phyloP scores from a whole-genome alignment of 306 rosid species.

The Rosa rugosa region DNA sequence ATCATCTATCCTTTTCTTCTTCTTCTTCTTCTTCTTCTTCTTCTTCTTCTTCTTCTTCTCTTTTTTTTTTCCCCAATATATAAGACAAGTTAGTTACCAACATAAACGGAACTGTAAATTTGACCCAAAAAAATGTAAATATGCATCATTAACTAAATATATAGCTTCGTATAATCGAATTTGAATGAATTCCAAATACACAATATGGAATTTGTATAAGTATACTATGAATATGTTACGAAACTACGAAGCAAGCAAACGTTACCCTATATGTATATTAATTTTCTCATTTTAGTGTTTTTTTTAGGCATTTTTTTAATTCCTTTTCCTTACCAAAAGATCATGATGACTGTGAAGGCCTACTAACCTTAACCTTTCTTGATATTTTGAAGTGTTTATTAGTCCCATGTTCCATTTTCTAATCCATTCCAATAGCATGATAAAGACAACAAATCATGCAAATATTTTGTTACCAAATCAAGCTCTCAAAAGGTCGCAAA shows the following conservation, averaged over 20 bases:
- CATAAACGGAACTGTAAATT: background rate
- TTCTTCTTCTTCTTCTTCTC: too few species aligned
- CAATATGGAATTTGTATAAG: background rate
- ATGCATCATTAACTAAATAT: background rate
- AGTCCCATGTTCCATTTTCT: background rate
- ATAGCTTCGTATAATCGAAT: background rate
- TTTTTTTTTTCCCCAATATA: background rate
- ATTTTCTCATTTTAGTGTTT: background rate
- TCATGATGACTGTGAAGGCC: background rate
- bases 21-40: too few species aligned
- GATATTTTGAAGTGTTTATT: background rate
- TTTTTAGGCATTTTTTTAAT: background rate
- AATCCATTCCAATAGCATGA: background rate
- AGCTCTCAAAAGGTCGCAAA: background rate
- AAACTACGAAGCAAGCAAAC: too few species aligned
- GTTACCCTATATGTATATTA: background rate
- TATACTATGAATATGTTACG: background rate
- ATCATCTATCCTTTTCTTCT: background rate
- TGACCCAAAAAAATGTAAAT: background rate
- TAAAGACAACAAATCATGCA: background rate
- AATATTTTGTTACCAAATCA: constrained; percentile 5
- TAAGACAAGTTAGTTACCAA: background rate
- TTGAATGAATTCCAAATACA: background rate
- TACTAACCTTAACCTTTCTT: background rate
- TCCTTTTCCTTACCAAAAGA: background rate